Conservation (phyloP, 2,329 filamentous ascomycete genomes). For the Purpureocillium lavendulum region DNA sequence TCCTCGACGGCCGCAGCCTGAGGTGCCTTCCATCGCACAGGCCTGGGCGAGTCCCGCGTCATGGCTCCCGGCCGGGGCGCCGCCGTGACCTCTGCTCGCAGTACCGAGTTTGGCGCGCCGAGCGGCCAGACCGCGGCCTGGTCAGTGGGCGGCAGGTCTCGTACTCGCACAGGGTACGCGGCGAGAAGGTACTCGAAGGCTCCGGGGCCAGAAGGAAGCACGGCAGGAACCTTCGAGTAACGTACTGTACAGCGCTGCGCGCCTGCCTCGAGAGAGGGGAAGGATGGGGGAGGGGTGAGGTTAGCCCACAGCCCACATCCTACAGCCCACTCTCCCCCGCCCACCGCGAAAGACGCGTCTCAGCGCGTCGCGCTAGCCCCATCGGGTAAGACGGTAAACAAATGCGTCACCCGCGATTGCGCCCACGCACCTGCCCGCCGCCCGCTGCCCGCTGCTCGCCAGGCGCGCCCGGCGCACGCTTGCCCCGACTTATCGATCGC, state of each 20-base stretch:
- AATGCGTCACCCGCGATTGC: conserved; percentile 22
- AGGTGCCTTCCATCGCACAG: too few species aligned
- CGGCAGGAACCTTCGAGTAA: too few species aligned
- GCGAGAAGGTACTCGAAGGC: conserved; percentile 5
- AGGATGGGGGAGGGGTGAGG: background rate
- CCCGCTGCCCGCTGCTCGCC: conserved; percentile 2
- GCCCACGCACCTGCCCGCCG: conserved; percentile 7
- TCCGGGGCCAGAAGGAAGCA: too few species aligned
- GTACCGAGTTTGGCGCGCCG: too few species aligned
- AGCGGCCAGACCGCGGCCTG: too few species aligned
- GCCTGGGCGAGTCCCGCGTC: too few species aligned
- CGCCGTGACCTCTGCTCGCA: too few species aligned
- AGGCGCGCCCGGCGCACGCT: conserved; percentile 8
- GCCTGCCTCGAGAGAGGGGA: background rate
- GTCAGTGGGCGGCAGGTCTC: too few species aligned
- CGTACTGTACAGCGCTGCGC: too few species aligned
- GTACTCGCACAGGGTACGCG: too few species aligned
- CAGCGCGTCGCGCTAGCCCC: conserved; percentile 20
- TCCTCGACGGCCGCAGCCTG: too few species aligned
- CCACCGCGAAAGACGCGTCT: conserved; percentile 19
- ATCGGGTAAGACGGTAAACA: conserved; percentile 25
- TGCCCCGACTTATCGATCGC: conserved; percentile 5
- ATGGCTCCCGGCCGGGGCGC: too few species aligned
- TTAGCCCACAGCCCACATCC: background rate
- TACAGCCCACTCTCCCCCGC: background rate